phyloP scores from a whole-genome alignment of 805 yeast genomes.

The Deakozyma indianensis region DNA sequence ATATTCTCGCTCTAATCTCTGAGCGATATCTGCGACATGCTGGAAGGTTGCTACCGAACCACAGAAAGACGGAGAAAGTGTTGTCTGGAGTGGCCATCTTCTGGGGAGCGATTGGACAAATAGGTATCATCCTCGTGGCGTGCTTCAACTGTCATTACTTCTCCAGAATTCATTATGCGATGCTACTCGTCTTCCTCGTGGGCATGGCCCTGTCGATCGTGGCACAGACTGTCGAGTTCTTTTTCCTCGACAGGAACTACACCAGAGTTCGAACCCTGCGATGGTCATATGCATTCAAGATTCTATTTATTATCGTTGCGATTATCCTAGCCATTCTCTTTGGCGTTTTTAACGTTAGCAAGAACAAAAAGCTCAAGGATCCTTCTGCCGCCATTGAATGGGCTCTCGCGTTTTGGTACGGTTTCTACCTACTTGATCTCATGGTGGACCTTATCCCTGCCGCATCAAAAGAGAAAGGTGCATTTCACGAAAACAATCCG shows the following conservation, averaged over 20 bases:
- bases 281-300: constrained; percentile 34
- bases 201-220: constrained; percentile 42
- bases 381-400: constrained; percentile 65
- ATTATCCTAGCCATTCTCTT: constrained; percentile 56
- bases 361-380: constrained; percentile 20
- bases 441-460: constrained; percentile 60
- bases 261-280: constrained; percentile 18
- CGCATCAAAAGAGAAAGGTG: constrained; percentile 24
- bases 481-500: constrained; percentile 6
- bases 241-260: constrained; percentile 32
- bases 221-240: constrained; percentile 31
- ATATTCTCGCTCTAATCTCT: constrained; percentile 43
- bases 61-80: constrained; percentile 27
- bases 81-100: constrained; percentile 30
- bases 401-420: constrained; percentile 77
- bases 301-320: constrained; percentile 53
- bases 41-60: constrained; percentile 41
- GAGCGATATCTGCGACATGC: constrained; percentile 49
- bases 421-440: constrained; percentile 47
- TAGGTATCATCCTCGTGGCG: constrained; percentile 62
- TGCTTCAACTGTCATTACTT: constrained; percentile 52
- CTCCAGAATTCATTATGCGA: constrained; percentile 38
- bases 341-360: constrained; percentile 27
- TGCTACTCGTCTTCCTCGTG: constrained; percentile 62
- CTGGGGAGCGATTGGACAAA: constrained; percentile 43